Evolutionary conservation across 1,139 yeast species (phyloP).

Genomic region (Casaregolazyma lundiana): DNA sequence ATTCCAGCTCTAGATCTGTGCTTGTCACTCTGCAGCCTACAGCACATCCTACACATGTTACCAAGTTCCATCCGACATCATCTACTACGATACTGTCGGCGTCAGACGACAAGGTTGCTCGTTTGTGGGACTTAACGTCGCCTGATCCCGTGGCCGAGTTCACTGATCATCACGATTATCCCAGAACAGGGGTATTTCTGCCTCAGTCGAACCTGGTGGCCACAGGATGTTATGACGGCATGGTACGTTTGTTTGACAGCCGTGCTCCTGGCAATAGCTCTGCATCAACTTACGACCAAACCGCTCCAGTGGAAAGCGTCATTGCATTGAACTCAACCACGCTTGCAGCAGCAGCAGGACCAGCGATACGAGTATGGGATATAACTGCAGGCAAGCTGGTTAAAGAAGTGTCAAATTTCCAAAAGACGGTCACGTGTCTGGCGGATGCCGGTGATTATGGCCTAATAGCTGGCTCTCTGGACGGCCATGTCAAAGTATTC

Average conservation of each 20-base stretch:
- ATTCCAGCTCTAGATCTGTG: conserved; percentile 74
- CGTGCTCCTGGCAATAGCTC: conserved; percentile 48
- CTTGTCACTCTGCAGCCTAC: conserved; percentile 79
- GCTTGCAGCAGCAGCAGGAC: conserved; percentile 78
- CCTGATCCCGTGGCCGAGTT: conserved; percentile 68
- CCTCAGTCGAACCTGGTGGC: conserved; percentile 66
- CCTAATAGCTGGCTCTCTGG: conserved; percentile 85
- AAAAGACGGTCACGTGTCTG: conserved; percentile 86
- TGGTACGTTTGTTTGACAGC: conserved; percentile 80
- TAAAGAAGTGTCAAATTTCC: conserved; percentile 70
- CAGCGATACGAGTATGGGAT: conserved; percentile 88
- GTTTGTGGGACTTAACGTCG: conserved; percentile 80
- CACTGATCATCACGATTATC: conserved; percentile 80
- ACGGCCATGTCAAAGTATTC: conserved; percentile 94
- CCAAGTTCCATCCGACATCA: conserved; percentile 75
- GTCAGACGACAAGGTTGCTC: conserved; percentile 81
- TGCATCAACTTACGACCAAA: conserved; percentile 50
- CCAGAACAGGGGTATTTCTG: conserved; percentile 74
- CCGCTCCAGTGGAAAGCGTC: conserved; percentile 85
- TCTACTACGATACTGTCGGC: conserved; percentile 74
- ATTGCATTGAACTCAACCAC: conserved; percentile 75
- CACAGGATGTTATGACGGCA: conserved; percentile 95
- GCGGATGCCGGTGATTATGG: conserved; percentile 58
- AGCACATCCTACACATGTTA: conserved; percentile 84
- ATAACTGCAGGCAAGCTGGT: conserved; percentile 67